Conservation (phyloP, 2,329 filamentous ascomycete species). For the Diaporthe ampelina region DNA sequence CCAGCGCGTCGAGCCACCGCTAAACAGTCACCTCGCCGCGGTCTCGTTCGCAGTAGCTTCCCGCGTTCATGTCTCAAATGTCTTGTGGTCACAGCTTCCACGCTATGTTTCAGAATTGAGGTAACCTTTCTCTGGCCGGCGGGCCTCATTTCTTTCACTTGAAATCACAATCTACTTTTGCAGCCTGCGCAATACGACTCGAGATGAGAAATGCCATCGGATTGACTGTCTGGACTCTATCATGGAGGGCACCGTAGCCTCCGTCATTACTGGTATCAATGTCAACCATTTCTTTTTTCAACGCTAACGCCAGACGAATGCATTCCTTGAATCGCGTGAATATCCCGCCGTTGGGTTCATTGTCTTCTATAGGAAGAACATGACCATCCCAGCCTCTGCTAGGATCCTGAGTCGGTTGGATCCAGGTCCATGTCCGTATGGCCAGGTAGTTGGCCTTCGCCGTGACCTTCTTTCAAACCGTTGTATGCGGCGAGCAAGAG, state of each 20-base stretch:
- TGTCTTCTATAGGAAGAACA: neutral
- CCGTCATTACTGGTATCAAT: neutral
- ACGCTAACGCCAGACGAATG: constrained; percentile 25
- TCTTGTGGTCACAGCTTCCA: constrained; percentile 9
- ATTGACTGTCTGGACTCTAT: constrained; percentile 1
- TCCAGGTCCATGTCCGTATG: constrained; percentile 3
- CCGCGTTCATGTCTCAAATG: neutral
- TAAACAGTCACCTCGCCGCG: neutral
- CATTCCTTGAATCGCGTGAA: neutral
- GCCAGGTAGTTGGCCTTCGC: neutral
- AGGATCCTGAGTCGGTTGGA: neutral
- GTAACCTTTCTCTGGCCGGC: neutral
- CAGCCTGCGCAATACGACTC: neutral
- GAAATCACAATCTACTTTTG: constrained; percentile 5
- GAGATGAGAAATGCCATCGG: neutral
- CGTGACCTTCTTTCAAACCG: constrained; percentile 12
- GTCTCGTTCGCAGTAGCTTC: neutral
- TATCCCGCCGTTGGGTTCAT: neutral
- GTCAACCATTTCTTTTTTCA: neutral
- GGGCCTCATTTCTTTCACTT: constrained; percentile 19
- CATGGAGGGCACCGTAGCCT: neutral
- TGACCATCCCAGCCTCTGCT: neutral
- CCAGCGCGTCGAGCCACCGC: constrained; percentile 5
- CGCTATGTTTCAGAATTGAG: constrained; percentile 31
- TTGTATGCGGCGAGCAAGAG: constrained; percentile 14